Conservation (phyloP, 1,284 basidiomycete species). For the Polyporus tsugae region DNA sequence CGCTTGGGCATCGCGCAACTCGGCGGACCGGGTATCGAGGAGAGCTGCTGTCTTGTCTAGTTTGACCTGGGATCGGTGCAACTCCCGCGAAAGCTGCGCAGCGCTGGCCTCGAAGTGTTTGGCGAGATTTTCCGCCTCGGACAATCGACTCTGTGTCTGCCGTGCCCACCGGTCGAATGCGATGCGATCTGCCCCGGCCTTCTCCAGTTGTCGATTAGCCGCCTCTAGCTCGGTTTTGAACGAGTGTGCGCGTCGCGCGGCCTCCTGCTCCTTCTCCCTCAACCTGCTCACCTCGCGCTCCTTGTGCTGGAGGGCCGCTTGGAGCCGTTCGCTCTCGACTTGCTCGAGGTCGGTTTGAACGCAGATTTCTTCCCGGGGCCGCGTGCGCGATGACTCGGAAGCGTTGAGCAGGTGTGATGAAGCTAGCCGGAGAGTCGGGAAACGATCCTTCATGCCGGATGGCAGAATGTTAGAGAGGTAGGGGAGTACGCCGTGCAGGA, state of each 20-base stretch:
- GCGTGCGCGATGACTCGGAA: background rate
- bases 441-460: background rate
- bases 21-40: constrained; percentile 31
- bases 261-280: background rate
- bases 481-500: background rate
- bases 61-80: background rate
- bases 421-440: background rate
- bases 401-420: background rate
- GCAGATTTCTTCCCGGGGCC: background rate
- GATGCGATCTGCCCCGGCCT: background rate
- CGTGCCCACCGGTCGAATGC: background rate
- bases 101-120: background rate
- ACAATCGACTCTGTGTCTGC: background rate
- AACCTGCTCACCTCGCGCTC: background rate
- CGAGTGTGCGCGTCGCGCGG: background rate
- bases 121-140: background rate
- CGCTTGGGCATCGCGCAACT: constrained; percentile 36
- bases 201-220: background rate
- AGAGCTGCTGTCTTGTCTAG: constrained; percentile 11
- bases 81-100: background rate
- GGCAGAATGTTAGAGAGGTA: background rate
- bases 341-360: background rate
- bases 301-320: background rate
- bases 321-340: background rate
- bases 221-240: background rate